Evolutionary conservation across 768 basidiomycete species (phyloP).

Genomic region (Dioszegia crocea): DNA sequence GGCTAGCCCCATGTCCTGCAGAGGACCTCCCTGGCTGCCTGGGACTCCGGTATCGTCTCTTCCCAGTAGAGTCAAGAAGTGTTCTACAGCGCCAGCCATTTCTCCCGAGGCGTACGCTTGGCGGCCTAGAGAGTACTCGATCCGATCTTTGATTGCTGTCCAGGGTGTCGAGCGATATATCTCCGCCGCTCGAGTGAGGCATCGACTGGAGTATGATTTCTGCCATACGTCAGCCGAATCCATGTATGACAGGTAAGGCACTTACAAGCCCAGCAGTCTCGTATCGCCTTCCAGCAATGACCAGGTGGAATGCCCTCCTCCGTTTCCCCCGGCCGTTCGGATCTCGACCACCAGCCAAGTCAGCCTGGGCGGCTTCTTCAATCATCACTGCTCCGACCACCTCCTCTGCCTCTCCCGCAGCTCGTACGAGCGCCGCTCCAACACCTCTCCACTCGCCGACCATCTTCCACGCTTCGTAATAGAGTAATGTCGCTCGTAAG

Average conservation of each 20-base stretch:
- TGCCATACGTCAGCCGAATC: slow-evolving; percentile 18
- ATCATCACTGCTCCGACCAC: slow-evolving; percentile 51
- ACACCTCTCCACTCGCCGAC: slow-evolving; percentile 42
- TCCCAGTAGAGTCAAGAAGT: slow-evolving; percentile 70
- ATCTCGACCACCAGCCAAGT: slow-evolving; percentile 33
- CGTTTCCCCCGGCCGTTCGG: slow-evolving; percentile 30
- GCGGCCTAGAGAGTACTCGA: slow-evolving; percentile 59
- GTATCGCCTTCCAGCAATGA: slow-evolving; percentile 51
- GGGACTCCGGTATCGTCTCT: slow-evolving; percentile 41
- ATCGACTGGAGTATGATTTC: slow-evolving; percentile 51
- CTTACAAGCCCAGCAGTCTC: slow-evolving; percentile 52
- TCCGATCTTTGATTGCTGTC: slow-evolving; percentile 45
- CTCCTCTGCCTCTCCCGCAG: slow-evolving; percentile 51
- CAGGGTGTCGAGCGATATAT: slow-evolving; percentile 48
- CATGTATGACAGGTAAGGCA: background rate
- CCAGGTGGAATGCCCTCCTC: slow-evolving; percentile 48
- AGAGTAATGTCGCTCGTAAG: slow-evolving; percentile 47
- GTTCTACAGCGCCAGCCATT: slow-evolving; percentile 65
- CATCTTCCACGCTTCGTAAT: slow-evolving; percentile 48
- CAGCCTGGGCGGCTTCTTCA: slow-evolving; percentile 52
- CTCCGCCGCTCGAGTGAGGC: slow-evolving; percentile 48
- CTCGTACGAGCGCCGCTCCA: slow-evolving; percentile 40
- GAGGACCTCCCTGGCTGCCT: slow-evolving; percentile 59
- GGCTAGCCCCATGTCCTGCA: slow-evolving; percentile 86
- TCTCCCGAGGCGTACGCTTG: slow-evolving; percentile 88